A percentile compares a stretch with the other conserved stretches of the same genome.
These are phyloP conservation scores for Bathelium albidoporum DNA, from an alignment of 495 filamentous ascomycete genomes.

Conservation along the genomic window DNA sequence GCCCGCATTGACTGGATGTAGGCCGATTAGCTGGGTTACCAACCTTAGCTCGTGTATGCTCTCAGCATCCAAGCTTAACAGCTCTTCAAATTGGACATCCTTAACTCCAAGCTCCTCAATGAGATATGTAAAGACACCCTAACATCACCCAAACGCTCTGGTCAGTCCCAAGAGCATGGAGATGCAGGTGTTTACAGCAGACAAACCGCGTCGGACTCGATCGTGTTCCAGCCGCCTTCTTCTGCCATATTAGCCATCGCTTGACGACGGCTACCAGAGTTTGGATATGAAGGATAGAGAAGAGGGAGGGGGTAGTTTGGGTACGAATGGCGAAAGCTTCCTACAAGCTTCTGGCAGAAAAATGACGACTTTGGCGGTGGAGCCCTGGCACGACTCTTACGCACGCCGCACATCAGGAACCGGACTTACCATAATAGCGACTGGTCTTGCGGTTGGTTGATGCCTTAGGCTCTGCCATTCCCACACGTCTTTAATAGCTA, in stretches of 20 bases:
- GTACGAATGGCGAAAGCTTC: too few species aligned
- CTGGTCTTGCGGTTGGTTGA: too few species aligned
- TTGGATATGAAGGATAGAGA: too few species aligned
- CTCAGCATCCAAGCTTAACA: conserved; percentile 78
- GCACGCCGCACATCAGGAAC: too few species aligned
- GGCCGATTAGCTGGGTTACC: conserved; percentile 7
- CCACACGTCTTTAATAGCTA: too few species aligned
- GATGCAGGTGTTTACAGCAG: conserved; percentile 8
- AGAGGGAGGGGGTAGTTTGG: too few species aligned
- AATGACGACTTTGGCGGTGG: background rate
- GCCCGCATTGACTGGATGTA: background rate
- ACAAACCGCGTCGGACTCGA: conserved; percentile 89
- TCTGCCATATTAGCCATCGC: conserved; percentile 1
- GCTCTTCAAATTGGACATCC: conserved; percentile 93
- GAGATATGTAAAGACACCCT: conserved; percentile 97
- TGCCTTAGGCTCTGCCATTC: too few species aligned
- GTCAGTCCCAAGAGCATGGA: conserved; percentile 6
- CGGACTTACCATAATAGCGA: too few species aligned
- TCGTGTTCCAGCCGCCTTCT: conserved; percentile 58
- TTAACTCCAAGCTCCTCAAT: conserved; percentile 84
- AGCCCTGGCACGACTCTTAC: background rate
- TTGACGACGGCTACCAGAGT: too few species aligned
- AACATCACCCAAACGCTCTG: conserved; percentile 5
- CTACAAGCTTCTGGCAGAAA: background rate
- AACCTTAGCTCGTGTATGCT: conserved; percentile 46